These are phyloP conservation scores for Trichoderma gamsii DNA, from an alignment of 495 filamentous ascomycete species.

Conservation along the genomic window DNA sequence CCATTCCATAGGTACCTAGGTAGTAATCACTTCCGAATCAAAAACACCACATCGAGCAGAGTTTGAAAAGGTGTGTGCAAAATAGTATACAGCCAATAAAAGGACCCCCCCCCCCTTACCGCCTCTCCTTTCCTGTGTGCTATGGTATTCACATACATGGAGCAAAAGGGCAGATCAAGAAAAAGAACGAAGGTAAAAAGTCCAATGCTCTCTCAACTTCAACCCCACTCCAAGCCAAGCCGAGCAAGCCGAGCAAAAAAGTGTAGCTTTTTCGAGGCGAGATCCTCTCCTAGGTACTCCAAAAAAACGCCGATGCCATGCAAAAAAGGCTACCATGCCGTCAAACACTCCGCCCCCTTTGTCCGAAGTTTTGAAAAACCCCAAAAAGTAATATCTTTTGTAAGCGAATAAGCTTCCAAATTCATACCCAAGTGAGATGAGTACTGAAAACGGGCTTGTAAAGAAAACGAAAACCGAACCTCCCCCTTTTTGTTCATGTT, in stretches of 20 bases:
- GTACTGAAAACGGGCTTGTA: conserved; percentile 15
- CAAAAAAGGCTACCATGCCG: conserved; percentile 16
- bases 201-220: background rate
- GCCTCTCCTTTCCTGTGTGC: background rate
- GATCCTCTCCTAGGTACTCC: background rate
- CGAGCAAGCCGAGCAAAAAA: background rate
- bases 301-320: conserved; percentile 32
- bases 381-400: background rate
- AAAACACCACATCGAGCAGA: background rate
- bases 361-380: background rate
- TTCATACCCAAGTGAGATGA: background rate
- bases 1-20: too few relatives aligned
- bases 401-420: background rate
- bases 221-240: background rate
- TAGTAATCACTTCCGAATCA: background rate
- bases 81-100: conserved; percentile 6
- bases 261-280: background rate
- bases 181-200: background rate
- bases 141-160: conserved; percentile 4
- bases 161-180: background rate
- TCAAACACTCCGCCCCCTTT: background rate
- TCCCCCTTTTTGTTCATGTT: conserved; percentile 12
- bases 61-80: background rate
- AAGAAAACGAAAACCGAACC: conserved; percentile 12
- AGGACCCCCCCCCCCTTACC: background rate